phyloP scores from a whole-genome alignment of 208 protist species.

The Tritrichomonas musculus region DNA sequence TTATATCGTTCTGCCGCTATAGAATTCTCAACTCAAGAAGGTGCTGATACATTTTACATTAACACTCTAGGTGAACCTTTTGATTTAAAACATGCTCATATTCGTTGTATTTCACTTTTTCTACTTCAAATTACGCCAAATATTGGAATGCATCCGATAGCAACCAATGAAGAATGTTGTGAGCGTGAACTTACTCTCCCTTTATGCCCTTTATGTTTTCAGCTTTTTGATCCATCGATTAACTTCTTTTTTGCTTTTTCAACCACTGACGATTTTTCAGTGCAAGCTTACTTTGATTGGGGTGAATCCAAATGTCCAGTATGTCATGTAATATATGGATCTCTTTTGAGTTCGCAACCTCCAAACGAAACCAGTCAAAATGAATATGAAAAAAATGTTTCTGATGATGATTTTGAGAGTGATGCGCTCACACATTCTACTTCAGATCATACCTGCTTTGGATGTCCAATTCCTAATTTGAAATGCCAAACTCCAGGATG shows the following conservation, averaged over 20 bases:
- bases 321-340: neutral
- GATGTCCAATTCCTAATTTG: too few species aligned
- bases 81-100: neutral
- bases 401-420: too few species aligned
- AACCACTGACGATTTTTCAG: neutral
- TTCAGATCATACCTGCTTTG: neutral
- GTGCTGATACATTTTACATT: neutral
- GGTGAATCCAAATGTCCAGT: neutral
- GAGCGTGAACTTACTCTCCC: neutral
- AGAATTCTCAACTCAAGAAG: neutral
- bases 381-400: too few species aligned
- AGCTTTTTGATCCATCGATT: slow-evolving; percentile 5
- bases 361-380: too few species aligned
- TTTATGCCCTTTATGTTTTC: slow-evolving; percentile 5
- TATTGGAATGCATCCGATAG: neutral
- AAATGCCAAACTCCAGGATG: too few species aligned
- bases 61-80: neutral
- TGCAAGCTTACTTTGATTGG: neutral
- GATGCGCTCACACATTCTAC: too few species aligned
- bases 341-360: too few species aligned
- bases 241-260: neutral
- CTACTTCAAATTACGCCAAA: neutral
- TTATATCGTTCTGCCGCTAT: neutral
- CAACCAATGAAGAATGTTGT: neutral
- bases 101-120: neutral